Evolutionary conservation across 2,329 filamentous ascomycete genomes (phyloP).

Genomic region (Aspergillus sp.): DNA sequence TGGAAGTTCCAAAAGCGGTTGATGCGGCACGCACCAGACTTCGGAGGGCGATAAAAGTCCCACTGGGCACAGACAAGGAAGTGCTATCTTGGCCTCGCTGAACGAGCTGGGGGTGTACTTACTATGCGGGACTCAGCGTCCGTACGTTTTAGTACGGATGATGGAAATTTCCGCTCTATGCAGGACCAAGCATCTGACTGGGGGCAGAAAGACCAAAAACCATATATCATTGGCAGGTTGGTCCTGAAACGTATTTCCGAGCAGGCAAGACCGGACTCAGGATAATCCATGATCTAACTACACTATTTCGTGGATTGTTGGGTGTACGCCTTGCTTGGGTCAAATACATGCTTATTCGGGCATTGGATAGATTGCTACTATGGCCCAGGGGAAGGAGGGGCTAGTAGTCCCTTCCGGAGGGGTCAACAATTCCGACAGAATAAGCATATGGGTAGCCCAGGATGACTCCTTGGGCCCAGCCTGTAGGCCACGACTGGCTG

Average conservation of each 20-base stretch:
- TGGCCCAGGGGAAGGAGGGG: constrained; percentile 25
- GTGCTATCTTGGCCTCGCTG: constrained; percentile 27
- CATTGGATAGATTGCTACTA: constrained; percentile 18
- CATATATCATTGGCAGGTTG: constrained; percentile 14
- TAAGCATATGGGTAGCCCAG: constrained; percentile 14
- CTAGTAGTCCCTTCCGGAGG: constrained; percentile 19
- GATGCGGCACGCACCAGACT: constrained; percentile 24
- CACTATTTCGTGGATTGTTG: background rate
- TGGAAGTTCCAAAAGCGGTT: constrained; percentile 29
- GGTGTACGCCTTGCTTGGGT: background rate
- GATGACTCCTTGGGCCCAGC: background rate
- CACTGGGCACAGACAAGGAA: constrained; percentile 25
- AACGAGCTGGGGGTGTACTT: constrained; percentile 25
- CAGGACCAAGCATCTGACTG: constrained; percentile 19
- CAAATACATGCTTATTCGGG: constrained; percentile 15
- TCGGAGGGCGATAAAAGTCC: constrained; percentile 19
- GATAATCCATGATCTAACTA: constrained; percentile 2
- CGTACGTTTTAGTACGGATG: constrained; percentile 30
- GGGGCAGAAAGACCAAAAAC: constrained; percentile 16
- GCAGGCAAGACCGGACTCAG: constrained; percentile 10
- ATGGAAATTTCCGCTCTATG: constrained; percentile 24
- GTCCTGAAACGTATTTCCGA: constrained; percentile 12
- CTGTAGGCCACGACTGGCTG: background rate
- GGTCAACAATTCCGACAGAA: constrained; percentile 20
- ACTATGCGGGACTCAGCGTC: constrained; percentile 31